Evolutionary conservation across 2,329 filamentous ascomycete species (phyloP).

Genomic region (Lachnellula occidentalis): DNA sequence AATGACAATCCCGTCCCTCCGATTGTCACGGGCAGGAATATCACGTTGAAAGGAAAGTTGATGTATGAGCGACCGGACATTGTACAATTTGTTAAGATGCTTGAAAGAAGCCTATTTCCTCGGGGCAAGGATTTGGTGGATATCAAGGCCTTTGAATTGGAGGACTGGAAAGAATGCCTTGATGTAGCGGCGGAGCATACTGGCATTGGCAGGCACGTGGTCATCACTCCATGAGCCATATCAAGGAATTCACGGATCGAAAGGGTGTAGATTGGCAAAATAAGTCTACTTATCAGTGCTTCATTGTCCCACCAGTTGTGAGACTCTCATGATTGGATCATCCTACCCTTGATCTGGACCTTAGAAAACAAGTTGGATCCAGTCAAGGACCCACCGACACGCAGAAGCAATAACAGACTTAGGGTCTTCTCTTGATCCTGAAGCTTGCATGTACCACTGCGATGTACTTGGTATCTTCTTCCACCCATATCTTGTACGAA

Average conservation of each 20-base stretch:
- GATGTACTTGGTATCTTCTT: neutral
- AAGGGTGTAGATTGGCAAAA: too few species aligned
- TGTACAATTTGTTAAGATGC: constrained; percentile 1
- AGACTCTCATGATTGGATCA: neutral
- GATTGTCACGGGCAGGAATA: neutral
- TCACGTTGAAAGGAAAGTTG: neutral
- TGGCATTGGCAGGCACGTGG: neutral
- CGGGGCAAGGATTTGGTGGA: constrained; percentile 2
- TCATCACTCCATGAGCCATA: neutral
- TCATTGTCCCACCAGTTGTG: too few species aligned
- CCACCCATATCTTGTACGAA: too few species aligned
- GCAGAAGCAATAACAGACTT: neutral
- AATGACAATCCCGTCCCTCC: neutral
- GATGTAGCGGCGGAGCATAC: neutral
- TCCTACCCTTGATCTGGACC: neutral
- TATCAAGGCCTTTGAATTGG: neutral
- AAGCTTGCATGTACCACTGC: neutral
- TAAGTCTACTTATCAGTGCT: too few species aligned
- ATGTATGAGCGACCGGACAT: constrained; percentile 5
- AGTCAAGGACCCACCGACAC: neutral
- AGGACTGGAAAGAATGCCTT: neutral
- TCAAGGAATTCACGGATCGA: too few species aligned
- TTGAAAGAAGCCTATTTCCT: constrained; percentile 1
- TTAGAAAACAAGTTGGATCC: neutral
- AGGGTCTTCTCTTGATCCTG: neutral